Evolutionary conservation across 345 rosid species (phyloP), one percentile per base, ranked within the genome.

Genomic region (Corchorus olitorius): DNA sequence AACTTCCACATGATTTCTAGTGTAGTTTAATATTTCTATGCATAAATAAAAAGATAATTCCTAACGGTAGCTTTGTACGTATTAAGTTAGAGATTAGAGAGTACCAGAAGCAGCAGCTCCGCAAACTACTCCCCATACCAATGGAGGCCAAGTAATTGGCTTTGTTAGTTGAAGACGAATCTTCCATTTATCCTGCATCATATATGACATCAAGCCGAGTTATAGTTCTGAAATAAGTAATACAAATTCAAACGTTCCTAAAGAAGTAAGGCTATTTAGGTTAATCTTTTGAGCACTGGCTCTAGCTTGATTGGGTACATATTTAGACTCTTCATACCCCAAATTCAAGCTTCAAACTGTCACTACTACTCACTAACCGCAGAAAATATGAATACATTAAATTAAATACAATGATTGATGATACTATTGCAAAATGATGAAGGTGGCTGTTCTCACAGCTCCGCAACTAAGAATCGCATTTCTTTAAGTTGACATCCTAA

Each of bases 101-200:
- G 78, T 84, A 95, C 99, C 99, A 49, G 99, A 95, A 69, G 99
- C 99, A 80, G 99, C 99, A 84, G 98, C 99, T 66, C 99, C 99
- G 61, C 99, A 95, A 58, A 93, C 94, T 50, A 95, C 86, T 81
- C 99, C 99, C 93, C 97, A 95, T 3, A 95, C 91, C 76, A 95
- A 69, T 9, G 99, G 99, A 83, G 99, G 98, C 99, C 99, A 95
- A 43, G 99, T 95, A 72, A 95, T 97, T 50, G 99, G 99, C 73
- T 95, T 95, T 43, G 97, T 93, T 53, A 95, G 92, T 81, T 95
- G 99, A 76, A 95, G 96, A 76, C 99, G 98, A 76, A 93, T 93
- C 87, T 95, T 95, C 99, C 99, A 93, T 88, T 86, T 95, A 84
- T 95, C 86, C 99, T 93, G 92, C 87, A 80, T 27, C 70, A 65